A percentile compares a stretch with the other conserved stretches of the same genome.
These are phyloP conservation scores for Nematocida sp. DNA, from an alignment of 371 early-diverging fungal species.

Conservation along the genomic window DNA sequence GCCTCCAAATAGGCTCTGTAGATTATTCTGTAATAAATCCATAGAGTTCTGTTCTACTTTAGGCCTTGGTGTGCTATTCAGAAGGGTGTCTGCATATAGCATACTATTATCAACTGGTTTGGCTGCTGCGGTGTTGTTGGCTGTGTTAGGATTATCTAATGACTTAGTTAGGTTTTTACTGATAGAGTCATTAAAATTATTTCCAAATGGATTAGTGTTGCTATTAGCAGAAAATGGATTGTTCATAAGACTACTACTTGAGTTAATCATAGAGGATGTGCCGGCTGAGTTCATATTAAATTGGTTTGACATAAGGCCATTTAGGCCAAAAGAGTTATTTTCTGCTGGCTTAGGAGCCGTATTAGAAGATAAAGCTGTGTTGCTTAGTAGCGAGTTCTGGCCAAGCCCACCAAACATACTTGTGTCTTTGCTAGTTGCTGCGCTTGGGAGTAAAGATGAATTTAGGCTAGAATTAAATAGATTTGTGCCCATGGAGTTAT, in stretches of 20 bases:
- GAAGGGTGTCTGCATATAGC: background rate
- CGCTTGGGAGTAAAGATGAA: too few relatives aligned
- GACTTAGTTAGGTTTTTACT: background rate
- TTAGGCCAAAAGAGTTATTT: too few relatives aligned
- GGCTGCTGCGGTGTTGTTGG: background rate
- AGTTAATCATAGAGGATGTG: too few relatives aligned
- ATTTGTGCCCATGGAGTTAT: background rate
- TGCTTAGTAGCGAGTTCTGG: too few relatives aligned
- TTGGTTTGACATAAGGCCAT: too few relatives aligned
- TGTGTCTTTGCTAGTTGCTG: too few relatives aligned
- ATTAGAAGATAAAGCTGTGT: too few relatives aligned
- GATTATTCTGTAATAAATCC: background rate
- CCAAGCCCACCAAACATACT: too few relatives aligned
- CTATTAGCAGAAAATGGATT: background rate
- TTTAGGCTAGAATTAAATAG: too few relatives aligned
- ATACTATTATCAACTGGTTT: background rate
- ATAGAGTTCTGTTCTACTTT: background rate
- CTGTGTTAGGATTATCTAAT: background rate
- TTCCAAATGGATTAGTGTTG: background rate
- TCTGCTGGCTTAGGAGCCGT: too few relatives aligned
- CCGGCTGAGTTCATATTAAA: too few relatives aligned
- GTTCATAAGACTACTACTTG: background rate
- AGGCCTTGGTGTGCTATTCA: background rate
- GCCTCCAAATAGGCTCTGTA: background rate
- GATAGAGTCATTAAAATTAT: constrained; percentile 6